These are phyloP conservation scores for Podospora bellae-mahoneyi DNA, from an alignment of 495 filamentous ascomycete genomes.

Conservation along the genomic window DNA sequence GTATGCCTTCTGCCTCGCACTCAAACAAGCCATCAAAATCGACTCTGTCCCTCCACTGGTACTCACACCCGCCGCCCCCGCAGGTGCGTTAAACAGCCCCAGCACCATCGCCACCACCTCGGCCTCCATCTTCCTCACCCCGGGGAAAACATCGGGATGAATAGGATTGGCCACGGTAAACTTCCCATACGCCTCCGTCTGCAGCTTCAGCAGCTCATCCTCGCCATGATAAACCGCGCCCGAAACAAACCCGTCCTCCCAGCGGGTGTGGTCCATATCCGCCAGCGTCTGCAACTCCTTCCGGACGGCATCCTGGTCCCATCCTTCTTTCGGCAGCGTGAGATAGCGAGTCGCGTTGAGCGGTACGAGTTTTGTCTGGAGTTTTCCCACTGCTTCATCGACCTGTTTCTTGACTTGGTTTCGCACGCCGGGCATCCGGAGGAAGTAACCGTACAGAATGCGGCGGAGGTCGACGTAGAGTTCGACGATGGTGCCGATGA, in stretches of 20 bases:
- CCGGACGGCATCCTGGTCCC: constrained; percentile 72
- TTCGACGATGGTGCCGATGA: constrained; percentile 73
- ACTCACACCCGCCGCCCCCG: constrained; percentile 78
- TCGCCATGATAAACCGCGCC: constrained; percentile 97
- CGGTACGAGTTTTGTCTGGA: constrained; percentile 78
- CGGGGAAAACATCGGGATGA: constrained; percentile 97
- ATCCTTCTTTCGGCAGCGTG: constrained; percentile 79
- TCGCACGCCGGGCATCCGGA: constrained; percentile 79
- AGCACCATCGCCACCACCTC: constrained; percentile 97
- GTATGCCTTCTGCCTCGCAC: constrained; percentile 83
- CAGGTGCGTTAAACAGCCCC: constrained; percentile 84
- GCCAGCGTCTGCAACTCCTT: constrained; percentile 76
- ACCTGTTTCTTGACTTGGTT: constrained; percentile 79
- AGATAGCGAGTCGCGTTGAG: constrained; percentile 70
- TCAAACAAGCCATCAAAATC: constrained; percentile 90
- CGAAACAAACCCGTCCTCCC: constrained; percentile 94
- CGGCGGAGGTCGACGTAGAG: constrained; percentile 66
- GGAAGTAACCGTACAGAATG: constrained; percentile 77
- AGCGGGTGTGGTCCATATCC: constrained; percentile 87
- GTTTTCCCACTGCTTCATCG: constrained; percentile 64
- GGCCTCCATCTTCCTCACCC: constrained; percentile 98
- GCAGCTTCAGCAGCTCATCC: constrained; percentile 73
- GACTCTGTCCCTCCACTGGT: constrained; percentile 94
- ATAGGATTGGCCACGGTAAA: constrained; percentile 99
- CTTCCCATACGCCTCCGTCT: constrained; percentile 85